Evolutionary conservation across 2,329 filamentous ascomycete genomes (phyloP).

Genomic region (Colletotrichum somersetense): DNA sequence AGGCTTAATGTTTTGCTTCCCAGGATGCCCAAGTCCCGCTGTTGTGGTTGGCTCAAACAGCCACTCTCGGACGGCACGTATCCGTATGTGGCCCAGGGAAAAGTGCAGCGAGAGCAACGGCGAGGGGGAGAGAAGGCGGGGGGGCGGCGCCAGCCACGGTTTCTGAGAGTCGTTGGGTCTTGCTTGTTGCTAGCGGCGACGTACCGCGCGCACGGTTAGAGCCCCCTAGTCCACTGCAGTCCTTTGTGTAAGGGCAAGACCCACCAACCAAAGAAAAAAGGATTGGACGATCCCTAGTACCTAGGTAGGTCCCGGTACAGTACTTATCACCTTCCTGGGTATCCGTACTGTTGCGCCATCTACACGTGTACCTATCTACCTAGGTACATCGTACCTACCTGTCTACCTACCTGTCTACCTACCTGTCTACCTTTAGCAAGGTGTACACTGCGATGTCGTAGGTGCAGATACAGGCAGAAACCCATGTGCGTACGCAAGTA

Average conservation of each 20-base stretch:
- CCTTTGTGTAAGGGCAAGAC: conserved; percentile 25
- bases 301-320: not conserved
- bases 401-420: too few relatives aligned
- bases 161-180: not conserved
- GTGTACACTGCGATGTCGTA: too few relatives aligned
- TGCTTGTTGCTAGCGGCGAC: conserved; percentile 33
- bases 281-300: not conserved
- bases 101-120: conserved; percentile 28
- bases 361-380: too few relatives aligned
- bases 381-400: too few relatives aligned
- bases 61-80: not conserved
- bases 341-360: too few relatives aligned
- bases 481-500: too few relatives aligned
- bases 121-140: not conserved
- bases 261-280: not conserved
- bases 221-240: conserved; percentile 17
- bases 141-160: conserved; percentile 13
- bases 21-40: not conserved
- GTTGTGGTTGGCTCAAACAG: conserved; percentile 32
- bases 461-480: too few relatives aligned
- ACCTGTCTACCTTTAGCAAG: too few relatives aligned
- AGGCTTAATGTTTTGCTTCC: conserved; percentile 1
- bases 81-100: not conserved
- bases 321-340: too few relatives aligned
- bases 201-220: conserved; percentile 49